Evolutionary conservation across 768 basidiomycete genomes (phyloP).

Genomic region (Russula dissimulans): DNA sequence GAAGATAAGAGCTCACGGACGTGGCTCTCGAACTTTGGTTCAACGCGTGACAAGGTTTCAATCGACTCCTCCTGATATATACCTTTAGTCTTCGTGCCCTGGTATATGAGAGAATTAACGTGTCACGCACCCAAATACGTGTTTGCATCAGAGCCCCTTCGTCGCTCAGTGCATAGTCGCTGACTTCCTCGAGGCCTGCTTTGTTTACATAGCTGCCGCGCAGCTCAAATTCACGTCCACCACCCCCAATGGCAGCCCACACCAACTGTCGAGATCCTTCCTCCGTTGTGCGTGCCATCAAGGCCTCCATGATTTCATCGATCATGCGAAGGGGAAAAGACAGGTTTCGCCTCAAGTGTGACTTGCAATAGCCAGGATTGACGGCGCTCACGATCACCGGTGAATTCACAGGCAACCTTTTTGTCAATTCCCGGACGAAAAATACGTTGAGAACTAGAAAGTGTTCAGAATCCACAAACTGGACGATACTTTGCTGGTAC

Average conservation of each 20-base stretch:
- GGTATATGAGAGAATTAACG: not conserved
- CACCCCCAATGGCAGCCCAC: conserved; percentile 12
- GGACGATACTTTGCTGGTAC: not conserved
- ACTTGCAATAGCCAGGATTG: conserved; percentile 14
- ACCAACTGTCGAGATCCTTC: conserved; percentile 10
- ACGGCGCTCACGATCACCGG: conserved; percentile 12
- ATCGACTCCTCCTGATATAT: conserved; percentile 8
- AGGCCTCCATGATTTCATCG: not conserved
- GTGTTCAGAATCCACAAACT: not conserved
- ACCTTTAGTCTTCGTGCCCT: not conserved
- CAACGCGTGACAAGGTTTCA: conserved; percentile 4
- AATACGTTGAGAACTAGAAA: conserved; percentile 12
- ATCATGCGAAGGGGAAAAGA: not conserved
- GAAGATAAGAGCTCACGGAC: conserved; percentile 1
- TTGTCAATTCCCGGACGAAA: conserved; percentile 14
- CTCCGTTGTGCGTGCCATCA: conserved; percentile 7
- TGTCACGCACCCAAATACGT: conserved; percentile 8
- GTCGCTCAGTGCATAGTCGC: conserved; percentile 13
- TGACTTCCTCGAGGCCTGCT: conserved; percentile 2
- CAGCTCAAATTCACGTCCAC: conserved; percentile 1
- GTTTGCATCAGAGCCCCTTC: conserved; percentile 5
- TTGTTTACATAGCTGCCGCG: conserved; percentile 3
- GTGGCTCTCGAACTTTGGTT: not conserved
- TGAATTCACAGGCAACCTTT: conserved; percentile 13
- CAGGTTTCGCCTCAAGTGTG: conserved; percentile 2